Conservation (phyloP, 2,329 filamentous ascomycete genomes). For the Claviceps sp. region DNA sequence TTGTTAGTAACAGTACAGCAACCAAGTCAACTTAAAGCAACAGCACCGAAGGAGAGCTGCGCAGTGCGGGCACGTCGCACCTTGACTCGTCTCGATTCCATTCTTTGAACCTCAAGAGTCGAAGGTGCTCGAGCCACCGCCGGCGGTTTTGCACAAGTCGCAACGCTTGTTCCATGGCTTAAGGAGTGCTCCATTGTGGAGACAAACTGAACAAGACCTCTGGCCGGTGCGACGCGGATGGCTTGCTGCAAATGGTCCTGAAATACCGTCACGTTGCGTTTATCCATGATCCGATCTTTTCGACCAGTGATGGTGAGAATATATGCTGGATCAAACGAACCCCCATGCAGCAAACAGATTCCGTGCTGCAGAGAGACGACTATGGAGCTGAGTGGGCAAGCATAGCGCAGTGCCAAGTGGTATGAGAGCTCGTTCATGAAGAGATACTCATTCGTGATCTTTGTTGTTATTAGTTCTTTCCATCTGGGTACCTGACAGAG, state of each 20-base stretch:
- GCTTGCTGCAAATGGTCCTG: constrained; percentile 62
- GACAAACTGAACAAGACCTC: constrained; percentile 63
- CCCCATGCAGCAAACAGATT: constrained; percentile 60
- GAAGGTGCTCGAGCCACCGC: not conserved
- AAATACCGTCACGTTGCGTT: constrained; percentile 64
- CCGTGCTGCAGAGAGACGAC: constrained; percentile 66
- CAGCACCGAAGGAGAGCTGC: not conserved
- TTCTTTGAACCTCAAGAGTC: not conserved
- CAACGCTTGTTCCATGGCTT: constrained; percentile 57
- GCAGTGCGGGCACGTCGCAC: not conserved
- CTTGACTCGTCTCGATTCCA: not conserved
- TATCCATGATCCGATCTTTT: constrained; percentile 56
- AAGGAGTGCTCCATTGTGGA: constrained; percentile 58
- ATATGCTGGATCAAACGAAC: constrained; percentile 68
- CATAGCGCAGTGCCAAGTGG: constrained; percentile 61
- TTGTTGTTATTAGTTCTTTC: not conserved
- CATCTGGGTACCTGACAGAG: not conserved
- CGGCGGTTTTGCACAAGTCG: constrained; percentile 40
- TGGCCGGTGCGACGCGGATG: constrained; percentile 49
- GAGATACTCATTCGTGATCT: constrained; percentile 64
- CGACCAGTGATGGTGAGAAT: constrained; percentile 61
- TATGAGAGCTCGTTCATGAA: constrained; percentile 63
- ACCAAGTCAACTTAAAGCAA: not conserved
- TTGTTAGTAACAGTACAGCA: not conserved
- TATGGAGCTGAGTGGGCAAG: constrained; percentile 59